These are phyloP conservation scores for Strigomonas galati DNA, from an alignment of 208 protist species.

Conservation along the genomic window DNA sequence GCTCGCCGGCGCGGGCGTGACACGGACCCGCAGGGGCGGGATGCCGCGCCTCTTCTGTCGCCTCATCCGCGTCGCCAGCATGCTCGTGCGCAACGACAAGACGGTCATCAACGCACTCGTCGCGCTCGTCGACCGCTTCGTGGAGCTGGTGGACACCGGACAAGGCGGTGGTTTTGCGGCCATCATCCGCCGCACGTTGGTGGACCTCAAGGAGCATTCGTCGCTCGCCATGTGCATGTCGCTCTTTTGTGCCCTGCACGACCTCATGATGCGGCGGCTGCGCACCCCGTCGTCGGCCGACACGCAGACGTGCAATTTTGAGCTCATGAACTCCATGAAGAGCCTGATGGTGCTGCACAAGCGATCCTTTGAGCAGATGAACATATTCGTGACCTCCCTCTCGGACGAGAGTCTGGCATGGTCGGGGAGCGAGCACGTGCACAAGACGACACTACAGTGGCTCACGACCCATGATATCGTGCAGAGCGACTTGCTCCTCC, in stretches of 20 bases:
- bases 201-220: constrained; percentile 61
- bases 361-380: constrained; percentile 52
- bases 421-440: constrained; percentile 6
- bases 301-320: constrained; percentile 38
- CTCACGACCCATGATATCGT: constrained; percentile 27
- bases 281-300: constrained; percentile 33
- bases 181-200: constrained; percentile 28
- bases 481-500: constrained; percentile 20
- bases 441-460: constrained; percentile 43
- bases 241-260: constrained; percentile 51
- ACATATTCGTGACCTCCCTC: constrained; percentile 30
- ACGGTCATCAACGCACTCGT: constrained; percentile 34
- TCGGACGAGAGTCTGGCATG: constrained; percentile 11
- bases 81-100: constrained; percentile 51
- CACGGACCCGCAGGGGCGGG: constrained; percentile 40
- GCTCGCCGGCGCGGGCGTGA: constrained; percentile 10
- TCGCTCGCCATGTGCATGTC: constrained; percentile 60
- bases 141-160: constrained; percentile 40
- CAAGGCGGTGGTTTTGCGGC: constrained; percentile 34
- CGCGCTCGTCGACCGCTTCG: constrained; percentile 36
- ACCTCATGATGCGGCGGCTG: constrained; percentile 69
- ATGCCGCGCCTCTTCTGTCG: constrained; percentile 78
- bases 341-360: constrained; percentile 57
- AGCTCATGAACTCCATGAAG: constrained; percentile 65
- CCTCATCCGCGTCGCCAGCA: constrained; percentile 59